Evolutionary conservation across 345 rosid genomes (phyloP).

Genomic region (Populus nigra): DNA sequence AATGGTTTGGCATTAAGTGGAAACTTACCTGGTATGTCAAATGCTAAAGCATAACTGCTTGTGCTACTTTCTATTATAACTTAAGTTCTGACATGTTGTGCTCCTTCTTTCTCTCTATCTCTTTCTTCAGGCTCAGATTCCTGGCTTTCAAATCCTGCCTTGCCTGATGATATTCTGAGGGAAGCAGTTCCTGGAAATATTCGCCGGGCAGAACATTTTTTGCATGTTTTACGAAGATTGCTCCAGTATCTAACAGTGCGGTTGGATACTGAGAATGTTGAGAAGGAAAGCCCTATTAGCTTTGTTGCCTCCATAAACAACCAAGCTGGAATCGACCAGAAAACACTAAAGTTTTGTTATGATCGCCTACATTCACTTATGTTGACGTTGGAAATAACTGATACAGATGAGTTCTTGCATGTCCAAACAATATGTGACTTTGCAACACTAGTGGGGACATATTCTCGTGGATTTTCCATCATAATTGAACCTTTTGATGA

Average conservation of each 20-base stretch:
- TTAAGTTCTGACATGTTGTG: not conserved
- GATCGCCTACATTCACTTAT: constrained; percentile 94
- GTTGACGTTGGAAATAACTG: constrained; percentile 91
- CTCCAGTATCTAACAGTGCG: constrained; percentile 78
- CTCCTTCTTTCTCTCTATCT: not conserved
- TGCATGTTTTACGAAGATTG: constrained; percentile 83
- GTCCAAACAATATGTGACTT: constrained; percentile 94
- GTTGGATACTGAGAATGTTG: constrained; percentile 79
- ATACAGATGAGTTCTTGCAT: constrained; percentile 91
- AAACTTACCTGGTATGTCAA: constrained; percentile 66
- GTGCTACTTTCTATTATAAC: not conserved
- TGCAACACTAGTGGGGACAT: constrained; percentile 93
- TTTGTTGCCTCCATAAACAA: constrained; percentile 64
- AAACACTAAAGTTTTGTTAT: constrained; percentile 88
- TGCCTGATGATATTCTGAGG: constrained; percentile 91
- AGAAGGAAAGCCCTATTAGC: constrained; percentile 89
- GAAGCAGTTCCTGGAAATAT: constrained; percentile 99
- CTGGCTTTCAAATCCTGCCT: constrained; percentile 98
- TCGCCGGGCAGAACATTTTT: constrained; percentile 91
- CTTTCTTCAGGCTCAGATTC: constrained; percentile 56
- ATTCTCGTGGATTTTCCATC: constrained; percentile 87
- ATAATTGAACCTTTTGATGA: constrained; percentile 95
- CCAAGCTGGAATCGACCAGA: constrained; percentile 95
- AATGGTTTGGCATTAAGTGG: constrained; percentile 94
- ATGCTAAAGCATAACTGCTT: not conserved